phyloP scores from a whole-genome alignment of 2,329 filamentous ascomycete genomes.

The Trichoderma sp. region DNA sequence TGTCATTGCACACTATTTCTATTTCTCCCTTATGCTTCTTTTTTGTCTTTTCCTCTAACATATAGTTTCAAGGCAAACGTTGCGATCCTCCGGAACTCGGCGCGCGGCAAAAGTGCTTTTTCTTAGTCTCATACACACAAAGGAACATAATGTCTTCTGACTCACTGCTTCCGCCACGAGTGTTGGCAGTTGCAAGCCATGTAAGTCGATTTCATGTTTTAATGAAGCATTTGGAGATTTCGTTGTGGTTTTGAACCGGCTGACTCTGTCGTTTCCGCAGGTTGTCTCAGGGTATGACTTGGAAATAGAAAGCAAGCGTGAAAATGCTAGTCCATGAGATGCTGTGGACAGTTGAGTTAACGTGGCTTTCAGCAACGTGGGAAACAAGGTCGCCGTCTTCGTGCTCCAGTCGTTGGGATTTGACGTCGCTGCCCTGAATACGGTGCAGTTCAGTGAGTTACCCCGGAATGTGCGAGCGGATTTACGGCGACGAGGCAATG shows the following conservation, averaged over 20 bases:
- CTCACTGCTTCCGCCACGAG: conserved; percentile 58
- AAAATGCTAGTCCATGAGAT: neutral
- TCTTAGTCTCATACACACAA: neutral
- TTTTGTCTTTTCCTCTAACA: neutral
- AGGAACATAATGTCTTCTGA: conserved; percentile 14
- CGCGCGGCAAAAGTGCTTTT: neutral
- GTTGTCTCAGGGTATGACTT: conserved; percentile 46
- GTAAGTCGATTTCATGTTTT: conserved; percentile 54
- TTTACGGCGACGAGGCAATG: neutral
- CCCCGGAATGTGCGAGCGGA: neutral
- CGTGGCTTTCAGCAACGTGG: conserved; percentile 72
- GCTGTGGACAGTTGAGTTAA: conserved; percentile 22
- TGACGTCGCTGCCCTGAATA: conserved; percentile 92
- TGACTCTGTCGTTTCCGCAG: conserved; percentile 29
- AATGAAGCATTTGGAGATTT: neutral
- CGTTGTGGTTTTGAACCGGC: neutral
- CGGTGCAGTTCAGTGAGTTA: conserved; percentile 89
- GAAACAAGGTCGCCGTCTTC: conserved; percentile 95
- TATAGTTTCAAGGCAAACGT: neutral
- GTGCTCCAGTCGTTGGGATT: conserved; percentile 92
- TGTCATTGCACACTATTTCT: neutral
- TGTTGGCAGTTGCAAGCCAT: conserved; percentile 92
- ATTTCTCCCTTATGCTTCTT: neutral
- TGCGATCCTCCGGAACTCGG: neutral
- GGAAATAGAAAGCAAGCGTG: conserved; percentile 4